Percentiles rank a stretch among this genome's conserved stretches.
Conservation (phyloP, 2,329 filamentous ascomycete species). For the Podosphaera aphanis region DNA sequence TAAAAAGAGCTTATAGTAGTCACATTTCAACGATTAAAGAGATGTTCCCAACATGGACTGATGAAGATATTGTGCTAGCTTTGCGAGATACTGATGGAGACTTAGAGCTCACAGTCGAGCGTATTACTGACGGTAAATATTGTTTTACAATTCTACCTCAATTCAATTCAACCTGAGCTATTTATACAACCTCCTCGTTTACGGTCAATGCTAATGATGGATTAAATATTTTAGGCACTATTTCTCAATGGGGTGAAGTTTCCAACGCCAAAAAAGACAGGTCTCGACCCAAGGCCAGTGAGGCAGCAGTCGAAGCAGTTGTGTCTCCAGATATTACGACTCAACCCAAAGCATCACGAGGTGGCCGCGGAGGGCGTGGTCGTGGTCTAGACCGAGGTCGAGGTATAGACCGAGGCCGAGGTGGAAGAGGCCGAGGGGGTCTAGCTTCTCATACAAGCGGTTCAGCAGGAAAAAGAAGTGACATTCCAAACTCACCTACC, state of each 20-base stretch:
- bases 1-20: conserved; percentile 70
- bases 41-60: conserved; percentile 87
- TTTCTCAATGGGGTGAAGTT: conserved; percentile 69
- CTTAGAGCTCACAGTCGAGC: conserved; percentile 48
- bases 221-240: conserved; percentile 30
- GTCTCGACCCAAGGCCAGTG: conserved; percentile 45
- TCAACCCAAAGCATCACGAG: conserved; percentile 26
- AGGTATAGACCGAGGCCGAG: conserved; percentile 37
- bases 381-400: no score
- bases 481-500: conserved; percentile 41
- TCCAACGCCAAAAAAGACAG: conserved; percentile 58
- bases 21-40: conserved; percentile 70
- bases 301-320: conserved; percentile 24
- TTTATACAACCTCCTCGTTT: no score
- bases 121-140: conserved; percentile 60
- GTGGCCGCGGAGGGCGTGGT: conserved; percentile 36
- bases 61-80: conserved; percentile 81
- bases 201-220: not conserved
- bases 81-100: conserved; percentile 73
- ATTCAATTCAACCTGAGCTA: conserved; percentile 2
- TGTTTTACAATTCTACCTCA: not conserved
- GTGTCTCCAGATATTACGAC: conserved; percentile 26
- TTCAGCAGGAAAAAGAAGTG: conserved; percentile 27
- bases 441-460: conserved; percentile 38
- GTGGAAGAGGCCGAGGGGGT: conserved; percentile 37